A percentile compares a stretch with the other conserved stretches of the same genome.
phyloP scores from a whole-genome alignment of 148 eudicot genomes.

The Cornus florida region DNA sequence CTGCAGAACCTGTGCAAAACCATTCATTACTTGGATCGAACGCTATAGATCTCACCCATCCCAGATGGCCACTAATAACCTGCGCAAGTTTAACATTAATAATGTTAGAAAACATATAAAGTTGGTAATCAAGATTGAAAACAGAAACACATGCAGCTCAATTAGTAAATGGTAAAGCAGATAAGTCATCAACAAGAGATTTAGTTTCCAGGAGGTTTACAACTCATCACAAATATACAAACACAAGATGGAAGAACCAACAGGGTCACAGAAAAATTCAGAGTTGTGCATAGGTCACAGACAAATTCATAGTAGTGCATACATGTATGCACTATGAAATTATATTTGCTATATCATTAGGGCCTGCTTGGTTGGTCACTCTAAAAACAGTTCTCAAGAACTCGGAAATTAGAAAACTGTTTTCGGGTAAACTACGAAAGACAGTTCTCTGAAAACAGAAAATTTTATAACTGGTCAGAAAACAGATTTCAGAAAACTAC shows the following conservation, averaged over 20 bases:
- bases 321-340: no score
- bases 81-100: slow-evolving; percentile 26
- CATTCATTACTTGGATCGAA: slow-evolving; percentile 92
- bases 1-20: slow-evolving; percentile 99
- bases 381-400: no score
- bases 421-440: no score
- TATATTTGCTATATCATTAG: background rate
- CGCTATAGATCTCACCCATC: slow-evolving; percentile 98
- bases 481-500: no score
- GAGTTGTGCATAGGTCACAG: background rate
- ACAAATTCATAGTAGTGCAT: background rate
- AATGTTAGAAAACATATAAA: background rate
- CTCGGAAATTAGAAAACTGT: no score
- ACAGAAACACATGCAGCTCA: background rate
- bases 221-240: background rate
- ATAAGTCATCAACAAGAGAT: background rate
- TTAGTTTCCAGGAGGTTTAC: background rate
- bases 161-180: background rate
- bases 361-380: no score
- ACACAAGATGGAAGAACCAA: background rate
- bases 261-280: background rate
- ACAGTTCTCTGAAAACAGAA: no score
- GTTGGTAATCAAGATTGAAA: background rate
- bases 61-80: slow-evolving; percentile 99
- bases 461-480: no score